Evolutionary conservation across 2,329 filamentous ascomycete species (phyloP).

Genomic region (Penicillium sp.): DNA sequence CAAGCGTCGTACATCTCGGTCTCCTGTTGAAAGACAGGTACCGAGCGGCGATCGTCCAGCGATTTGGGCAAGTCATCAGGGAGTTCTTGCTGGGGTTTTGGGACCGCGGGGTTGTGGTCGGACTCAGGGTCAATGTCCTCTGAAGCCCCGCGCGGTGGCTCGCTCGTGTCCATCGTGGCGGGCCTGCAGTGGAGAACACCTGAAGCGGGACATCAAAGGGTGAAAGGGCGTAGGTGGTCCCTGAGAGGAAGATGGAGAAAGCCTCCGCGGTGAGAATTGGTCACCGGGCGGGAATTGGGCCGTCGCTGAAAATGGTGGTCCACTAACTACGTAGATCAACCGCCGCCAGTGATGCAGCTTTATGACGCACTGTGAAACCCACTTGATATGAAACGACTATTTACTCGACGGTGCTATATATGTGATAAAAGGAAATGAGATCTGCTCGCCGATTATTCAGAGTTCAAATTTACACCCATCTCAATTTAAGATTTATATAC

Average conservation of each 20-base stretch:
- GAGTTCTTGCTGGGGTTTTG: conserved; percentile 45
- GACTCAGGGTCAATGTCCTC: conserved; percentile 27
- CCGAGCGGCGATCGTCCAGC: conserved; percentile 75
- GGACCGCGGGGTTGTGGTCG: conserved; percentile 19
- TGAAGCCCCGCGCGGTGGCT: conserved; percentile 31
- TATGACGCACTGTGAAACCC: conserved; percentile 15
- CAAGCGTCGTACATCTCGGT: conserved; percentile 98
- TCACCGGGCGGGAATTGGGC: conserved; percentile 10
- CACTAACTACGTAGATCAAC: conserved; percentile 18
- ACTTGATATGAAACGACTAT: conserved; percentile 8
- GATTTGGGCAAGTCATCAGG: conserved; percentile 86
- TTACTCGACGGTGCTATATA: neutral
- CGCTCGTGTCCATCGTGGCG: conserved; percentile 34
- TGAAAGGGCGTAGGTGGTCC: conserved; percentile 15
- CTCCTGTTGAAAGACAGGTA: conserved; percentile 67
- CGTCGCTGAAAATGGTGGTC: conserved; percentile 15
- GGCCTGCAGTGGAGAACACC: conserved; percentile 15
- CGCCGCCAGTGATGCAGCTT: conserved; percentile 15
- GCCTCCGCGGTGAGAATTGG: conserved; percentile 7
- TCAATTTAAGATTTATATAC: neutral
- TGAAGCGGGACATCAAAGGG: conserved; percentile 19
- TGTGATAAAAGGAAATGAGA: neutral
- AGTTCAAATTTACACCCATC: neutral
- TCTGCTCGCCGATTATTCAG: neutral
- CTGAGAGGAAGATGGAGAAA: conserved; percentile 11